phyloP scores from a whole-genome alignment of 176 grass and related monocot genomes.

The Oryza meyeriana region DNA sequence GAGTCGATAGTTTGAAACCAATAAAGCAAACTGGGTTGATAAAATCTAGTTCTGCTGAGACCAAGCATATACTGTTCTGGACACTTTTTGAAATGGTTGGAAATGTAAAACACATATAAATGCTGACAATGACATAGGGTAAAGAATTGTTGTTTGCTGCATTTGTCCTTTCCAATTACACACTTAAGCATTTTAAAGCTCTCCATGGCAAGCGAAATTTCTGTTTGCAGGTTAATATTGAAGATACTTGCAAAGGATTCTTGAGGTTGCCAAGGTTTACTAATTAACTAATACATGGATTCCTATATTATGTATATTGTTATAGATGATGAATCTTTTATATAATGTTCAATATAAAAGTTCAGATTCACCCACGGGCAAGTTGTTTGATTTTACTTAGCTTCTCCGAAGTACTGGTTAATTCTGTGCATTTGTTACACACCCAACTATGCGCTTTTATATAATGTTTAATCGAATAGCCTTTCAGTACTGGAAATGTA shows the following conservation, averaged over 20 bases:
- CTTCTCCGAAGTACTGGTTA: not conserved
- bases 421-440: conserved; percentile 5
- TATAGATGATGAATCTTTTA: not conserved
- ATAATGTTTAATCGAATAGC: no score
- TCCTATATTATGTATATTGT: not conserved
- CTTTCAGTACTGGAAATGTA: no score
- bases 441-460: not conserved
- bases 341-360: not conserved
- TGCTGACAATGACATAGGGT: conserved; percentile 1
- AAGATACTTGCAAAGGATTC: conserved; percentile 99
- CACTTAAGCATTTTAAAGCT: conserved; percentile 13
- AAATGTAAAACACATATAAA: not conserved
- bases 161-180: conserved; percentile 15
- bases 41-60: conserved; percentile 1
- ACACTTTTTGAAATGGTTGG: conserved; percentile 12
- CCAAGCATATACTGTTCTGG: not conserved
- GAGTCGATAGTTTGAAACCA: conserved; percentile 6
- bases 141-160: conserved; percentile 17
- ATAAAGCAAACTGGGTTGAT: conserved; percentile 10
- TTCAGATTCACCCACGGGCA: not conserved
- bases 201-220: conserved; percentile 12
- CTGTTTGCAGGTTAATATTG: conserved; percentile 93
- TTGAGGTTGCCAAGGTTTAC: conserved; percentile 96
- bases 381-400: not conserved
- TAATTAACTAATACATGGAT: not conserved